Percentiles rank a stretch among this genome's conserved stretches.
Conservation (phyloP, 805 yeast species). For the Torulaspora quercuum region DNA sequence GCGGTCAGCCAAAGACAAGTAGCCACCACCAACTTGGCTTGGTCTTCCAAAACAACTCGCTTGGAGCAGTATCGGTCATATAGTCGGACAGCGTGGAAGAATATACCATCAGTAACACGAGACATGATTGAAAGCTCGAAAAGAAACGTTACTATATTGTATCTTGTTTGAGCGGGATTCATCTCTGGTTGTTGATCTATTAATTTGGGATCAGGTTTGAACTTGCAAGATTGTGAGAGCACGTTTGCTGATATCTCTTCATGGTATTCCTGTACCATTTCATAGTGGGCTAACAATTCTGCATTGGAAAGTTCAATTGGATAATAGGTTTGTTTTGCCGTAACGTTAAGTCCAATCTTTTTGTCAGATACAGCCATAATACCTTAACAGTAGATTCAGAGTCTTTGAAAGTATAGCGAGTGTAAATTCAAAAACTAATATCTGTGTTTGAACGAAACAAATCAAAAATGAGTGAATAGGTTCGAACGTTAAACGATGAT, state of each 20-base stretch:
- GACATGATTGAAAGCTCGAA: slow-evolving; percentile 65
- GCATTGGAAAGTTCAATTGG: slow-evolving; percentile 48
- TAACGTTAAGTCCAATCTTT: slow-evolving; percentile 37
- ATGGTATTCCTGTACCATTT: slow-evolving; percentile 48
- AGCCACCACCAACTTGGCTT: slow-evolving; percentile 85
- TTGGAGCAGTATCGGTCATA: slow-evolving; percentile 90
- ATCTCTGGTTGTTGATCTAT: slow-evolving; percentile 88
- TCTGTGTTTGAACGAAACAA: slow-evolving; percentile 1
- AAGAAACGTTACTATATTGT: slow-evolving; percentile 72
- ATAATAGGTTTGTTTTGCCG: slow-evolving; percentile 48
- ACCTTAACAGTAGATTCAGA: too few species aligned
- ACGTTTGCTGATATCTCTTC: slow-evolving; percentile 45
- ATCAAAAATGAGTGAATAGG: background rate
- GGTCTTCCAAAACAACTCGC: slow-evolving; percentile 78
- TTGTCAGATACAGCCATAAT: slow-evolving; percentile 10
- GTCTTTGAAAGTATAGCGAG: too few species aligned
- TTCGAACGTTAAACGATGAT: background rate
- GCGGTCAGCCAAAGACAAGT: slow-evolving; percentile 93
- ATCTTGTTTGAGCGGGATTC: slow-evolving; percentile 62
- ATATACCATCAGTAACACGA: slow-evolving; percentile 63
- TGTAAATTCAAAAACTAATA: slow-evolving; percentile 1
- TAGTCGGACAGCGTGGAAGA: slow-evolving; percentile 65
- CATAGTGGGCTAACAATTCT: slow-evolving; percentile 49
- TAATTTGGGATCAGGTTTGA: slow-evolving; percentile 56
- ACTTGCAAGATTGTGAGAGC: slow-evolving; percentile 37